Percentiles rank a stretch among this genome's conserved stretches.
phyloP scores from a whole-genome alignment of 257 asterid species.

The Nicotiana attenuata region DNA sequence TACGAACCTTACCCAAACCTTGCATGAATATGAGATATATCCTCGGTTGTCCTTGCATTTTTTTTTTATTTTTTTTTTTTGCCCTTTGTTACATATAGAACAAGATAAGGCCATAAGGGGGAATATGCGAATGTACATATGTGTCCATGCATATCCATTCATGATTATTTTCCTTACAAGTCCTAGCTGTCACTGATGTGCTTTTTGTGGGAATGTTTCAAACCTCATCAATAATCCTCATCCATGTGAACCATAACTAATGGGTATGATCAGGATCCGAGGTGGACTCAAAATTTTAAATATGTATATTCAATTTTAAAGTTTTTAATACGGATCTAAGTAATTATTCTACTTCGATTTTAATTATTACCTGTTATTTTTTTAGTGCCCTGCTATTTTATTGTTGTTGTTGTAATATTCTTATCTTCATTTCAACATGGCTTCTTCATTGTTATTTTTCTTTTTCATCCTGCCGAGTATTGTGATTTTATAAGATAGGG shows the following conservation, averaged over 20 bases:
- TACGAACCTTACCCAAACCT: fast-evolving
- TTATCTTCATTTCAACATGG: too few species aligned
- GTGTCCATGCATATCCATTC: conserved; percentile 31
- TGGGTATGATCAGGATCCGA: not conserved
- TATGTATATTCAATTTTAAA: not conserved
- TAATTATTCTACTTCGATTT: too few species aligned
- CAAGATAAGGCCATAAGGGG: not conserved
- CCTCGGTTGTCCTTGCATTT: fast-evolving
- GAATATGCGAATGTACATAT: conserved; percentile 1
- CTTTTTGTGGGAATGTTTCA: conserved; percentile 25
- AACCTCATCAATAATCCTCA: conserved; percentile 26
- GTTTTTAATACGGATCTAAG: too few species aligned
- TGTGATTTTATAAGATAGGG: fast-evolving
- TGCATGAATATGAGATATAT: fast-evolving
- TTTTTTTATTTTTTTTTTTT: fast-evolving
- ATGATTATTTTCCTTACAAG: not conserved
- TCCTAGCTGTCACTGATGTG: conserved; percentile 45
- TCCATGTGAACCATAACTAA: conserved; percentile 22
- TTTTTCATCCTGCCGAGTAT: too few species aligned
- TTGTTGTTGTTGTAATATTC: too few species aligned
- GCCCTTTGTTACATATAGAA: not conserved
- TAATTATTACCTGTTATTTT: too few species aligned
- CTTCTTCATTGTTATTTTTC: too few species aligned
- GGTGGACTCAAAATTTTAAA: not conserved
- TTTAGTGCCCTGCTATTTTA: too few species aligned